Percentiles rank a stretch among this genome's conserved stretches.
Evolutionary conservation across 495 filamentous ascomycete genomes (phyloP).

Genomic region (Pseudevernia furfuracea): DNA sequence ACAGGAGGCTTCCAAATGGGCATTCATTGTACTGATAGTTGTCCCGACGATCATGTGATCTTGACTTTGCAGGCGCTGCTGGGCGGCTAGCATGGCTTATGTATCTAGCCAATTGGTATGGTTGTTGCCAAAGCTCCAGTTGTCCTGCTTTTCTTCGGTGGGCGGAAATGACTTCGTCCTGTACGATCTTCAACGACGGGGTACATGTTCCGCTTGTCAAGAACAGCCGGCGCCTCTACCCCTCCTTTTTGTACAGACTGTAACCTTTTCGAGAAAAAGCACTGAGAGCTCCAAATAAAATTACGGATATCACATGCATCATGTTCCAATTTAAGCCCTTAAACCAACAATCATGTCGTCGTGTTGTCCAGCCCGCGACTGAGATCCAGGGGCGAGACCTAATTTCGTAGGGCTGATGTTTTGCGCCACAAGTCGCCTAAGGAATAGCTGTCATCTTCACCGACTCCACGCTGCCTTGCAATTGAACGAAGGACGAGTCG

Average conservation of each 20-base stretch:
- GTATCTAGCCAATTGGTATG: conserved; percentile 10
- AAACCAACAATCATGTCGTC: neutral
- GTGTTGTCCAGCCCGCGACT: too few relatives aligned
- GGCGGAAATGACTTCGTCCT: conserved; percentile 1
- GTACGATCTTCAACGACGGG: conserved; percentile 2
- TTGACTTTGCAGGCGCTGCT: conserved; percentile 6
- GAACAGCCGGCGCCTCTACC: conserved; percentile 4
- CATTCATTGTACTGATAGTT: neutral
- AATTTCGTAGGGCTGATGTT: conserved; percentile 14
- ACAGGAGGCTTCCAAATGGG: neutral
- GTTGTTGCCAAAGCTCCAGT: neutral
- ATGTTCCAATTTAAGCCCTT: neutral
- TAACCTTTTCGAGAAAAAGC: neutral
- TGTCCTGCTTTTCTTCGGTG: neutral
- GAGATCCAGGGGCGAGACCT: neutral
- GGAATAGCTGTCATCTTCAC: conserved; percentile 18
- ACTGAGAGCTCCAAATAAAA: neutral
- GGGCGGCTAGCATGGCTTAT: conserved; percentile 11
- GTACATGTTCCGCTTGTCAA: conserved; percentile 4
- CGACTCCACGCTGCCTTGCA: neutral
- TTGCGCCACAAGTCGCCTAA: neutral
- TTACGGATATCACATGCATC: neutral
- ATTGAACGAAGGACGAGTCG: neutral
- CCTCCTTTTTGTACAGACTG: conserved; percentile 6
- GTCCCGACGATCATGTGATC: conserved; percentile 1